A percentile compares a stretch with the other conserved stretches of the same genome.
These are phyloP conservation scores for Discostella stelligera DNA, from an alignment of 352 stramenopile genomes.

Conservation along the genomic window DNA sequence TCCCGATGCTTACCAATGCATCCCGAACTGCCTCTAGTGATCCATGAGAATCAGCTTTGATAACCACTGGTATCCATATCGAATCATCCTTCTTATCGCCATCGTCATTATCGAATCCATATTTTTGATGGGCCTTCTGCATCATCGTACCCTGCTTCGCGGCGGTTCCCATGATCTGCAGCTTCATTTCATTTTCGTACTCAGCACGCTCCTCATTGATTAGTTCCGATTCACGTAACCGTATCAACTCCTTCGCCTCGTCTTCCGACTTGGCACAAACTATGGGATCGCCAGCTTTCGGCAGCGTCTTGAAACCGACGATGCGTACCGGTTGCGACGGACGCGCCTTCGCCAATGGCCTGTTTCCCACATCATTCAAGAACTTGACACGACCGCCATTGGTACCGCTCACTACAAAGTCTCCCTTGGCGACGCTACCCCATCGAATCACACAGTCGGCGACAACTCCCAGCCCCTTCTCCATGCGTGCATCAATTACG, in stretches of 20 bases:
- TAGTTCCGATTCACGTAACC: slow-evolving; percentile 51
- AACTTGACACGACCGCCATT: slow-evolving; percentile 69
- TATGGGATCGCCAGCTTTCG: slow-evolving; percentile 76
- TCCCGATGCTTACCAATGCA: slow-evolving; percentile 62
- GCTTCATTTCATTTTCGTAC: slow-evolving; percentile 35
- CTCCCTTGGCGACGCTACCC: slow-evolving; percentile 63
- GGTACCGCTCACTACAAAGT: slow-evolving; percentile 71
- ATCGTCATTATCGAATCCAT: slow-evolving; percentile 44
- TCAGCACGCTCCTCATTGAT: slow-evolving; percentile 42
- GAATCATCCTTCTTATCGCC: slow-evolving; percentile 26
- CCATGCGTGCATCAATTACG: slow-evolving; percentile 76
- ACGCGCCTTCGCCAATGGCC: slow-evolving; percentile 54
- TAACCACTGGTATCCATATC: slow-evolving; percentile 75
- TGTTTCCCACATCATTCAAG: slow-evolving; percentile 75
- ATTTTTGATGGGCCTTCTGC: slow-evolving; percentile 48
- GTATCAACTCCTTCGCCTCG: slow-evolving; percentile 66
- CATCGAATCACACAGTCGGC: slow-evolving; percentile 77
- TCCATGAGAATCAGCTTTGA: slow-evolving; percentile 80
- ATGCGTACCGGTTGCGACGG: slow-evolving; percentile 76
- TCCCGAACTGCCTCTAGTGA: slow-evolving; percentile 71
- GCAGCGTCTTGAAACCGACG: slow-evolving; percentile 74
- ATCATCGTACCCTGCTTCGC: slow-evolving; percentile 55
- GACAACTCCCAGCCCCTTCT: slow-evolving; percentile 77
- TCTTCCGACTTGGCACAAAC: slow-evolving; percentile 71
- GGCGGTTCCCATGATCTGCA: slow-evolving; percentile 51